Base-by-base conservation (phyloP, 2,329 filamentous ascomycete species). In the Alternaria metachromatica region DNA sequence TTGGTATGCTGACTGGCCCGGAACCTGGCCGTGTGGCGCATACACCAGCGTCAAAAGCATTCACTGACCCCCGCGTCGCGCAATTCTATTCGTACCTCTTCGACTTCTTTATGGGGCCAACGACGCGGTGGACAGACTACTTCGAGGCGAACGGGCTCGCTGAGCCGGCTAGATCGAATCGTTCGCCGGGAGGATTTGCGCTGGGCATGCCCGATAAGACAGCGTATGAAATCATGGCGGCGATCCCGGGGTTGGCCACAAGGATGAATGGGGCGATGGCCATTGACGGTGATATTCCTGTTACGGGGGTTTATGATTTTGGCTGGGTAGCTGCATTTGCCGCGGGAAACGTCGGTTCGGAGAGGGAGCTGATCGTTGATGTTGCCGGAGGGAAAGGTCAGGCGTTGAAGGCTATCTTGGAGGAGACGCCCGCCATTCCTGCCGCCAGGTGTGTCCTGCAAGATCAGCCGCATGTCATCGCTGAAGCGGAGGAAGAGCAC, bases 201-300 rank as follows among this genome's bases (percentile, higher is more conserved):
- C 28, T 60, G 21, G 60, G 60, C n/a, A 54, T 60, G 48, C 60
- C 56, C 25, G 60, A 63, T 45, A 63, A 60, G 60, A 63, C 60
- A n/a, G 48, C 50, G 10, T 63, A 63, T 48, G 56, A 63, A 18
- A 63, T 63, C 50, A 54, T 63, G 60, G 56, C 43, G 48, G 44
- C 56, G 15, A 63, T 50, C 21, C 50, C 56, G 9, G 56, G 60
- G 25, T 28, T 60, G 15, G 49, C 49, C 21, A 57, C 60, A 6
- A 58, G 20, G 26, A 51, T 58, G 55, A 62, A 62, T 51, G 60
- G 55, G 20, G 43, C 55, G 15, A 58, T 59, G 55, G 60, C 60
- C 28, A 49, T 62, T 9, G 55, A 51, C 43, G 55, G 48, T 18
- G 55, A 59, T 30, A 63, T 63, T 10, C 44, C 60, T 43, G 50